Conservation (phyloP, 768 basidiomycete species). For the Trametes cingulata region DNA sequence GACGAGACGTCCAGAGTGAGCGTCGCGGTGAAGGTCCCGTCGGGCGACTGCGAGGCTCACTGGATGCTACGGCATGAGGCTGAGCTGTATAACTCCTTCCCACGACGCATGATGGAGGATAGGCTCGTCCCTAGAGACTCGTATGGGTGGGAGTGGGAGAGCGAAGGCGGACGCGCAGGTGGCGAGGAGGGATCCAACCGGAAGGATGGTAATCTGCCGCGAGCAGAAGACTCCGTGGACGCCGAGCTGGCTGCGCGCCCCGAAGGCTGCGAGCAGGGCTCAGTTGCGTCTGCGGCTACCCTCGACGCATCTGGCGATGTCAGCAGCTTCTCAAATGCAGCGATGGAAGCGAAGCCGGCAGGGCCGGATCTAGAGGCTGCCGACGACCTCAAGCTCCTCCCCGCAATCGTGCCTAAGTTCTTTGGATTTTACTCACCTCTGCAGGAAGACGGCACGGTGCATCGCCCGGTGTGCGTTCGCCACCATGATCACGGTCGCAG, state of each 20-base stretch:
- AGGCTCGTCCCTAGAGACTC: slow-evolving; percentile 13
- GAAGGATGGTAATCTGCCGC: too few relatives aligned
- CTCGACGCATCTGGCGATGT: too few relatives aligned
- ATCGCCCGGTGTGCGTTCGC: too few relatives aligned
- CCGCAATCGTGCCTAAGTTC: slow-evolving; percentile 52
- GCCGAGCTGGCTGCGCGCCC: too few relatives aligned
- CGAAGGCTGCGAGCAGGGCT: too few relatives aligned
- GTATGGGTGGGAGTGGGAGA: too few relatives aligned
- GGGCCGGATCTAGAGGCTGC: slow-evolving; percentile 18
- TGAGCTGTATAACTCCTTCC: slow-evolving; percentile 44
- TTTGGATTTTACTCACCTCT: slow-evolving; percentile 53
- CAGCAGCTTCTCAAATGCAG: too few relatives aligned
- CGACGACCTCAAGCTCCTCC: not conserved
- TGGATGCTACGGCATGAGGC: slow-evolving; percentile 37
- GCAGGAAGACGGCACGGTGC: not conserved
- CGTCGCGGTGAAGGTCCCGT: slow-evolving; percentile 27
- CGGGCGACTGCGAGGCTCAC: not conserved
- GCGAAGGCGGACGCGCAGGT: too few relatives aligned
- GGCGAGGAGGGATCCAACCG: too few relatives aligned
- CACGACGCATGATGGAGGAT: slow-evolving; percentile 46
- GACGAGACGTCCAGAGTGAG: slow-evolving; percentile 6
- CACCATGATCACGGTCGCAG: not conserved
- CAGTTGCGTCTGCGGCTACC: too few relatives aligned
- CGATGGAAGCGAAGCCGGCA: not conserved
- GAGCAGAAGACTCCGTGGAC: too few relatives aligned